These are phyloP conservation scores for Arthroderma sp. DNA, from an alignment of 2,329 filamentous ascomycete species.

Conservation along the genomic window DNA sequence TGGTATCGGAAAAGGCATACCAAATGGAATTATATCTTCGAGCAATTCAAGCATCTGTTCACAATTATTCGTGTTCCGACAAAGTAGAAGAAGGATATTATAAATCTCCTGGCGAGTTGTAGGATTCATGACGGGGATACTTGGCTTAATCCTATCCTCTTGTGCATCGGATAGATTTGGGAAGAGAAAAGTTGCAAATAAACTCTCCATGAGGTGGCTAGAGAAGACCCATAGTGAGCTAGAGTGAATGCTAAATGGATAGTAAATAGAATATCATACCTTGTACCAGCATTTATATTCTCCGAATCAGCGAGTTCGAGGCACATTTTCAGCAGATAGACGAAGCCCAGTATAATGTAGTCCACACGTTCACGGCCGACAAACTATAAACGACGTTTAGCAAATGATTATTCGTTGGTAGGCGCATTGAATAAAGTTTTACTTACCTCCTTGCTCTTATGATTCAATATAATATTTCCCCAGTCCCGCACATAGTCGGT, in stretches of 20 bases:
- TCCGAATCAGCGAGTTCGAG: slow-evolving; percentile 29
- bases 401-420: slow-evolving; percentile 11
- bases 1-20: slow-evolving; percentile 20
- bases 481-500: slow-evolving; percentile 33
- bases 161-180: slow-evolving; percentile 38
- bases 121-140: slow-evolving; percentile 41
- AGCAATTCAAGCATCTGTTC: slow-evolving; percentile 42
- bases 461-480: slow-evolving; percentile 33
- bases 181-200: slow-evolving; percentile 57
- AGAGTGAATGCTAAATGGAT: background rate
- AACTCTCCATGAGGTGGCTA: slow-evolving; percentile 36
- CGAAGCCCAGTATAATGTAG: slow-evolving; percentile 33
- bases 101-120: slow-evolving; percentile 49
- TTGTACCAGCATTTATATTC: slow-evolving; percentile 24
- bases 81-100: slow-evolving; percentile 47
- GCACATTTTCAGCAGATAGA: slow-evolving; percentile 33
- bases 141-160: slow-evolving; percentile 22
- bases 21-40: slow-evolving; percentile 41
- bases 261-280: slow-evolving; percentile 18
- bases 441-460: slow-evolving; percentile 33
- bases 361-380: slow-evolving; percentile 37
- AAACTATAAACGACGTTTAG: slow-evolving; percentile 23
- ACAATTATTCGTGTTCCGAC: slow-evolving; percentile 42
- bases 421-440: background rate
- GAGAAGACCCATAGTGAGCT: slow-evolving; percentile 6